phyloP scores from a whole-genome alignment of 805 yeast genomes.

The Saccharomyces mikatae region DNA sequence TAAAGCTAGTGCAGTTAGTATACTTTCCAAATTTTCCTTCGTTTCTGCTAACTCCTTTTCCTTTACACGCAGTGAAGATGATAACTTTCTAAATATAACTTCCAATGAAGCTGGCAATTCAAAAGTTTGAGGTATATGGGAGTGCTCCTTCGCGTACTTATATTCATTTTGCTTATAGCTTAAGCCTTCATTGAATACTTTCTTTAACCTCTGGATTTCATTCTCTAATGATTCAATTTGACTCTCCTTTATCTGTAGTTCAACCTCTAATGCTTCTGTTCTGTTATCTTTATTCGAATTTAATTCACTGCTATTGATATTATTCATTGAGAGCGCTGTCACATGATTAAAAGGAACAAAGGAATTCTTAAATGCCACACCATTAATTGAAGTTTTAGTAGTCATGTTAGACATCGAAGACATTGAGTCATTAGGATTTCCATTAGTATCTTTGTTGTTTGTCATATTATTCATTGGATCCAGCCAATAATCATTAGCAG shows the following conservation, averaged over 20 bases:
- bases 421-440: background rate
- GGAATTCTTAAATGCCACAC: background rate
- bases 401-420: background rate
- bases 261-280: slow-evolving; percentile 38
- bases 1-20: slow-evolving; percentile 47
- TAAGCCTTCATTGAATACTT: slow-evolving; percentile 29
- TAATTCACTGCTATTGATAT: background rate
- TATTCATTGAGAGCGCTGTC: background rate
- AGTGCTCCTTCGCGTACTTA: slow-evolving; percentile 13
- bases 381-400: background rate
- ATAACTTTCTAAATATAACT: slow-evolving; percentile 41
- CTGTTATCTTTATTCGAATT: slow-evolving; percentile 14
- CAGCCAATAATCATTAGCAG: background rate
- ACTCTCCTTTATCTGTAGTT: slow-evolving; percentile 48
- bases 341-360: background rate
- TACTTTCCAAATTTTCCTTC: slow-evolving; percentile 53
- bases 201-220: slow-evolving; percentile 35
- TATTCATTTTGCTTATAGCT: slow-evolving; percentile 32
- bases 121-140: slow-evolving; percentile 11
- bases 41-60: slow-evolving; percentile 51
- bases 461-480: background rate
- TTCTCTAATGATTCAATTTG: slow-evolving; percentile 39
- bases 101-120: slow-evolving; percentile 39
- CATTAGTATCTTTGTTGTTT: background rate
- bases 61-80: slow-evolving; percentile 40